These are phyloP conservation scores for Porcisia deanei DNA, from an alignment of 208 protist genomes.

Conservation along the genomic window DNA sequence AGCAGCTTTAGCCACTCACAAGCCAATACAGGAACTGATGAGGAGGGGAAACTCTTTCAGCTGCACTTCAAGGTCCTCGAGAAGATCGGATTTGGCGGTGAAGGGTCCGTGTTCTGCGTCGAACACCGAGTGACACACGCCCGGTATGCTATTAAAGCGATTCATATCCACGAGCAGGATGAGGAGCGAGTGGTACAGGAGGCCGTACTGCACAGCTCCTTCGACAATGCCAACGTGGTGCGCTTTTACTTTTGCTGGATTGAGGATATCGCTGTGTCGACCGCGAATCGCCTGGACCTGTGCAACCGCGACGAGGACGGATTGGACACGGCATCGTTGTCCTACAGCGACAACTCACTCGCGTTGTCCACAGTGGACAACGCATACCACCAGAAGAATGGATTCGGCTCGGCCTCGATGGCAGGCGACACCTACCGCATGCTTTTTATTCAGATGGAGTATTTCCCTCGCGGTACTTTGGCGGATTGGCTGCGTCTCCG, in stretches of 20 bases:
- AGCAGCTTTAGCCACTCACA: constrained; percentile 23
- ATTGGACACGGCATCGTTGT: constrained; percentile 41
- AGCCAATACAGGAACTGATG: constrained; percentile 10
- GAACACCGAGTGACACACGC: constrained; percentile 72
- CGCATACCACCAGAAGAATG: background rate
- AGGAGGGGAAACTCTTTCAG: constrained; percentile 67
- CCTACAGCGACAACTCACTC: constrained; percentile 18
- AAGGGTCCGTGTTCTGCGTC: constrained; percentile 81
- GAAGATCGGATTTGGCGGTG: constrained; percentile 75
- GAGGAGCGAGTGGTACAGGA: constrained; percentile 70
- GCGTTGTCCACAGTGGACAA: constrained; percentile 13
- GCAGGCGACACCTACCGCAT: constrained; percentile 41
- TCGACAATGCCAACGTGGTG: constrained; percentile 82
- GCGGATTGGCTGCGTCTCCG: constrained; percentile 61
- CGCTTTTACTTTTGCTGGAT: constrained; percentile 90
- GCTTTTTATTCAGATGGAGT: constrained; percentile 91
- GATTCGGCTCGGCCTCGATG: constrained; percentile 3
- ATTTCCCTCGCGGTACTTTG: constrained; percentile 73
- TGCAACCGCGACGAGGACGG: constrained; percentile 47
- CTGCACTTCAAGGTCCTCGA: constrained; percentile 70
- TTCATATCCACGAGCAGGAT: constrained; percentile 63
- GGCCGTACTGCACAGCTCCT: constrained; percentile 79
- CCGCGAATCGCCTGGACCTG: constrained; percentile 53
- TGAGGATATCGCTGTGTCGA: constrained; percentile 51
- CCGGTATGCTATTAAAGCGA: constrained; percentile 81